Base-by-base conservation (phyloP, 2,329 filamentous ascomycete genomes). In the Sporothrix phasma region DNA sequence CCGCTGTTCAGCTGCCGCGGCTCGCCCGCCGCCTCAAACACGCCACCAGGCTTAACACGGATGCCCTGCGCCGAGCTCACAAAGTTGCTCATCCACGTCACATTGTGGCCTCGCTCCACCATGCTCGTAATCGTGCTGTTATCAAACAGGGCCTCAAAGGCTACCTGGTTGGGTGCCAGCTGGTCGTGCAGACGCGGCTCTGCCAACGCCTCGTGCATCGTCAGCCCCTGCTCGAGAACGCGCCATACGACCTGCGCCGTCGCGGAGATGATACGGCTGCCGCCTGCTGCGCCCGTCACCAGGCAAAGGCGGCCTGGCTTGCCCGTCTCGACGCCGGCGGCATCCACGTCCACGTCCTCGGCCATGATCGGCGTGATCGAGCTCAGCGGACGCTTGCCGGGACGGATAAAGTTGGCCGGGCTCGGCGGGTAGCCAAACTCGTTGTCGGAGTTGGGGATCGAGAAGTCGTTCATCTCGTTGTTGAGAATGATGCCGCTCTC, bases 401-500 rank as follows among this genome's bases (percentile, higher is more conserved):
- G 85, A 5, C 85, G 82, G 73, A 97, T 86, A 73, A 86, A 97
- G 79, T 97, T 97, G 51, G 87, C 82, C 3, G 85, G 84, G 0
- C 85, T 87, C 1, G 93, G 92, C 51, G 87, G 83, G 76, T 91
- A 96, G 61, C 91, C 92, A 73, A 97, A 97, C 29, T 87, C 85
- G 73, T 96, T 96, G 65, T 80, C 81, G 1, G 81, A 77, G 62
- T 84, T 84, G 0, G 93, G 92, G 70, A 96, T 92, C 58, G 87
- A 90, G 78, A 97, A 97, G 77, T 96, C 91, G 78, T 87, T 82
- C 80, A 84, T 84, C 74, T 88, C 81, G 73, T 86, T 80, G 74
- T 86, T 88, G 75, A 95, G 84, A 63, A 95, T 90, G 65, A 96
- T 81, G 19, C 92, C 92, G 0, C 91, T 92, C 69, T 88, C 82